Conservation (phyloP, 768 basidiomycete genomes). For the Collybiopsis confluens region DNA sequence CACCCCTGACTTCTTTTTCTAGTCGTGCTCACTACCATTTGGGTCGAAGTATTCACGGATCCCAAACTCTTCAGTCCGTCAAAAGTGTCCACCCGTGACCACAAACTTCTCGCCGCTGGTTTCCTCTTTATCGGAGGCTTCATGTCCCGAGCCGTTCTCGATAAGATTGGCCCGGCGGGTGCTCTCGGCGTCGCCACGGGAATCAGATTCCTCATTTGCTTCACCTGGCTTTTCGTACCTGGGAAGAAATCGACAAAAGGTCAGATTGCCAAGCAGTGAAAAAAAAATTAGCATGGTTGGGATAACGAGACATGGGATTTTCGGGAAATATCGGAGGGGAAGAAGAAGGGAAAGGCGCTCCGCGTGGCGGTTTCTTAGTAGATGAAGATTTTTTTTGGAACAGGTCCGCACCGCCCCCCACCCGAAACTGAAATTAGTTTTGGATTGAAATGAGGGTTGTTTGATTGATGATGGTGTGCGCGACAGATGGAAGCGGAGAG, state of each 20-base stretch:
- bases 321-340: not conserved
- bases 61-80: slow-evolving; percentile 64
- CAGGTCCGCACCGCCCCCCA: no score
- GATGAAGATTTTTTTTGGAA: no score
- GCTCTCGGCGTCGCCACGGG: slow-evolving; percentile 67
- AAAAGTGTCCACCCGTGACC: slow-evolving; percentile 59
- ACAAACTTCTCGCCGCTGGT: slow-evolving; percentile 61
- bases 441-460: no score
- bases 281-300: not conserved
- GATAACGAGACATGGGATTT: not conserved
- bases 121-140: slow-evolving; percentile 80
- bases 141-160: slow-evolving; percentile 53
- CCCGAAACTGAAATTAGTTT: no score
- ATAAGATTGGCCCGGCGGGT: slow-evolving; percentile 53
- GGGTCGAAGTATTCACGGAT: slow-evolving; percentile 85
- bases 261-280: not conserved
- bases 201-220: slow-evolving; percentile 53
- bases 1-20: slow-evolving; percentile 4
- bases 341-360: not conserved
- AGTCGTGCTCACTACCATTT: slow-evolving; percentile 84
- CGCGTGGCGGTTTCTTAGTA: no score
- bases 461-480: no score
- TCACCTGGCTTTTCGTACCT: slow-evolving; percentile 67
- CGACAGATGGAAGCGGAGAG: no score
- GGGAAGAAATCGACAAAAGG: slow-evolving; percentile 22